Evolutionary conservation across 225 moss, liverwort and hornwort genomes (phyloP).

Genomic region (Sphagnum tenellum): DNA sequence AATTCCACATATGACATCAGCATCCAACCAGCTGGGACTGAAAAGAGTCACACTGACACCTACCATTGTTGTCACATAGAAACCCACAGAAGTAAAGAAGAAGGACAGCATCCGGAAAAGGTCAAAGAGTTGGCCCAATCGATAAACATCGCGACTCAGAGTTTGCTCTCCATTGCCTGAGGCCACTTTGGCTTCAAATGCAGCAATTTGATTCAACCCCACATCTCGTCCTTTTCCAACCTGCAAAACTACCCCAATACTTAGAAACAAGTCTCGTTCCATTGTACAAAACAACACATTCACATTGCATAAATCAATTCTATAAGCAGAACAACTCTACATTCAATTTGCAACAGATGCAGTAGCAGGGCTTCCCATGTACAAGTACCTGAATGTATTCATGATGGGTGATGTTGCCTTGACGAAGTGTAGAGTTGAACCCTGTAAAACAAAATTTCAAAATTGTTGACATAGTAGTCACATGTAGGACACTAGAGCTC

Average conservation of each 20-base stretch:
- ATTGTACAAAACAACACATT: too few species aligned
- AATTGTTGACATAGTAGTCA: too few species aligned
- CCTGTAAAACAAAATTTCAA: slow-evolving; percentile 11
- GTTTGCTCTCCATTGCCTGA: slow-evolving; percentile 63
- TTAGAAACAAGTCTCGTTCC: too few species aligned
- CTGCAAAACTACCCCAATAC: slow-evolving; percentile 7
- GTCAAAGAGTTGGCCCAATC: slow-evolving; percentile 57
- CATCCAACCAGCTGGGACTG: too few species aligned
- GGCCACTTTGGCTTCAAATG: slow-evolving; percentile 50
- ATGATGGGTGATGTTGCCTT: slow-evolving; percentile 56
- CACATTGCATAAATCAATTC: too few species aligned
- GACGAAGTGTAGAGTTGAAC: slow-evolving; percentile 50
- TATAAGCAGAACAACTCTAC: too few species aligned
- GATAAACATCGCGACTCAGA: slow-evolving; percentile 53
- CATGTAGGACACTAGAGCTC: too few species aligned
- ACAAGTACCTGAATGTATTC: slow-evolving; percentile 48
- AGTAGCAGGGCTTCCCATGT: too few species aligned
- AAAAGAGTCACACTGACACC: not conserved
- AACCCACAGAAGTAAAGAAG: slow-evolving; percentile 62
- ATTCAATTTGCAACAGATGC: too few species aligned
- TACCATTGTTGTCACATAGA: slow-evolving; percentile 55
- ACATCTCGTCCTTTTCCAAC: slow-evolving; percentile 68
- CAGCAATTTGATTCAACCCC: slow-evolving; percentile 64
- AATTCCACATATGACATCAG: too few species aligned
- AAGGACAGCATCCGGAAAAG: slow-evolving; percentile 63